Evolutionary conservation across 2,329 filamentous ascomycete species (phyloP).

Genomic region (Claviceps quebecensis): DNA sequence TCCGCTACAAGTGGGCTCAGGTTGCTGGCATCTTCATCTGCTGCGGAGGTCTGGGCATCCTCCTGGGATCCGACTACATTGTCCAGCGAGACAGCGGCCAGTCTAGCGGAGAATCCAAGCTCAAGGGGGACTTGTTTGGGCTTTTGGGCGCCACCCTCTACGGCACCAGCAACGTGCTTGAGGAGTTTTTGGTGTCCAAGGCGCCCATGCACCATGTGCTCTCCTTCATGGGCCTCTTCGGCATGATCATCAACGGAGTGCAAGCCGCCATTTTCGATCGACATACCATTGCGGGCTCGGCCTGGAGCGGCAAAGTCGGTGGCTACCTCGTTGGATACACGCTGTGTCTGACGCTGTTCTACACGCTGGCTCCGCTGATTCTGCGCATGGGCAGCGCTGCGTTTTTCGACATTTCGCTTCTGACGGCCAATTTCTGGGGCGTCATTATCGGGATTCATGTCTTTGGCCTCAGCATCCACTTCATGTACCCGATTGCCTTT

Average conservation of each 20-base stretch:
- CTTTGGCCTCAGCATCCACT: slow-evolving; percentile 69
- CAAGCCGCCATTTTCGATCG: slow-evolving; percentile 91
- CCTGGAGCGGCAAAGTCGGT: slow-evolving; percentile 31
- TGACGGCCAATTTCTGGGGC: slow-evolving; percentile 96
- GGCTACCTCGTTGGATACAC: slow-evolving; percentile 90
- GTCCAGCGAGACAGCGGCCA: slow-evolving; percentile 54
- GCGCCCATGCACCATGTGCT: slow-evolving; percentile 86
- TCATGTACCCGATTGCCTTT: slow-evolving; percentile 90
- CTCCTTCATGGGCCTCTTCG: slow-evolving; percentile 79
- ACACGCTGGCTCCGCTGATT: slow-evolving; percentile 72
- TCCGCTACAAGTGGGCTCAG: slow-evolving; percentile 82
- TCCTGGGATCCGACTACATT: slow-evolving; percentile 79
- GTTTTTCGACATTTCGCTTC: slow-evolving; percentile 89
- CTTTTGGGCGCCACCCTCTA: slow-evolving; percentile 83
- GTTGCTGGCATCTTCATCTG: slow-evolving; percentile 77
- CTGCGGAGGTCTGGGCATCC: slow-evolving; percentile 77
- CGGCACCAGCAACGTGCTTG: slow-evolving; percentile 77
- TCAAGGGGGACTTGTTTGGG: slow-evolving; percentile 90
- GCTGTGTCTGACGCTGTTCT: slow-evolving; percentile 69
- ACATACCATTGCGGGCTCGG: slow-evolving; percentile 7
- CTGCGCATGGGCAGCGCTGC: slow-evolving; percentile 82
- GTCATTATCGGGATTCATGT: slow-evolving; percentile 83
- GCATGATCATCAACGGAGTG: slow-evolving; percentile 77
- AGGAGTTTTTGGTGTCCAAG: slow-evolving; percentile 86
- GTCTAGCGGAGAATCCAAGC: slow-evolving; percentile 44